A percentile compares a stretch with the other conserved stretches of the same genome.
These are phyloP conservation scores for Cercospora sesami DNA, from an alignment of 2,329 filamentous ascomycete genomes.

Conservation along the genomic window DNA sequence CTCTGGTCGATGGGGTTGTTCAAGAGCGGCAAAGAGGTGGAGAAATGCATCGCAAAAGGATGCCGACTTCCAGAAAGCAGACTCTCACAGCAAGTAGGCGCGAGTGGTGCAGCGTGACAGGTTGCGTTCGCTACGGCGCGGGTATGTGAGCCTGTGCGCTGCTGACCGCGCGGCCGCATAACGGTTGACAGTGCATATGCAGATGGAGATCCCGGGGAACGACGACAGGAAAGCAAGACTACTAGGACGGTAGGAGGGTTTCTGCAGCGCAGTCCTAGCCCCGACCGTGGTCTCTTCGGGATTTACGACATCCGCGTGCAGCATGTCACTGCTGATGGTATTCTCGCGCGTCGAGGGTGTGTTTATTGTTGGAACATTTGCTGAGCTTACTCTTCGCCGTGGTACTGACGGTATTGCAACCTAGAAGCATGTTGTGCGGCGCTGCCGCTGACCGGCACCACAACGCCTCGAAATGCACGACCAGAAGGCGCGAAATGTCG, in stretches of 20 bases:
- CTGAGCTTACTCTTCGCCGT: neutral
- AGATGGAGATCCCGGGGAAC: neutral
- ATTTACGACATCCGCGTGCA: neutral
- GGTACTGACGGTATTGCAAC: neutral
- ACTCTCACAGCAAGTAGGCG: neutral
- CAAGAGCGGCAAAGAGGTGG: neutral
- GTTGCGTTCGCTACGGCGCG: constrained; percentile 3
- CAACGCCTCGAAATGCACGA: neutral
- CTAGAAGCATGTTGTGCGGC: neutral
- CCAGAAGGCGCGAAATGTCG: neutral
- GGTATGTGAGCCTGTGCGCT: neutral
- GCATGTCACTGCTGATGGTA: neutral
- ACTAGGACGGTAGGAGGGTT: neutral
- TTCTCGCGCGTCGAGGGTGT: neutral
- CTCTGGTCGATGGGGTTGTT: neutral
- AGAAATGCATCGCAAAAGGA: neutral
- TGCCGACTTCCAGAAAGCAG: neutral
- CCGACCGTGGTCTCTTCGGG: neutral
- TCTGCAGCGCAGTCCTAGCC: neutral
- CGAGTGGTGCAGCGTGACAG: neutral
- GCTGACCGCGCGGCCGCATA: neutral
- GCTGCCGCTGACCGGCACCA: neutral
- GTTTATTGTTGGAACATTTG: neutral
- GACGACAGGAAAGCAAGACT: neutral
- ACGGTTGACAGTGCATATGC: neutral